Base-by-base conservation (phyloP, 208 protist genomes). In the Trypanosoma melophagium region DNA sequence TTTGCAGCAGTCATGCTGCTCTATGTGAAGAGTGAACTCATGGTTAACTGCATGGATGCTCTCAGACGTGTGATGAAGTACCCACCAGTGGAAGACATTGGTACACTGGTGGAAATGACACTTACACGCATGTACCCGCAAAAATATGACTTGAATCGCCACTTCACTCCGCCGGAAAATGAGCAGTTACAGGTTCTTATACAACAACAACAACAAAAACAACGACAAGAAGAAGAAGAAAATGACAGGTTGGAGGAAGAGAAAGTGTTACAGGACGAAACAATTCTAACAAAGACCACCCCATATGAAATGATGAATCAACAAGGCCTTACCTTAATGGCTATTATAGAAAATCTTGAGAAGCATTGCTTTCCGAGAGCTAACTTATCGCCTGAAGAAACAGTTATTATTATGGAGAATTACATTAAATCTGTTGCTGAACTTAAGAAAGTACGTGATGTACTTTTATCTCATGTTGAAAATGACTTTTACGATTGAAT, bases 21-120 rank as follows among this genome's bases (percentile, higher is more conserved):
- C 9, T 77, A 75, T 72, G 73, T 92, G 14, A 71, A 60, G 54
- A 47, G 60, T 13, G 70, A 63, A 21, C 56, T 95, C 7, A 64
- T 81, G 31, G 25, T 59, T 3, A 81, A 84, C 28, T 66, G 57
- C 10, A 76, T 65, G 40, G 66, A 71, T 0, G 83, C 86, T 4
- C 59, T 97, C 25, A 78, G 67, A 41, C 25, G 74, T 24, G 60
- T 97, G 16, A 95, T 97, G 89, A 91, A 78, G 65, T 97, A 94
- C 62, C 92, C 92, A 7, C 80, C 86, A 7, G 60, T 92, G 16
- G 76, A 79, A 14, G 53, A 92, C 35, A 68, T 94, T 35, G 41
- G 60, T 44, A 14, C 60, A 2, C 41, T 90, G 7, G 24, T 90
- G 17, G 61, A 77, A 52, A 60, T 50, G 45, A 69, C 65, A 28